Evolutionary conservation across 176 grass and related monocot species (phyloP).

Genomic region (Elymus sibiricus): DNA sequence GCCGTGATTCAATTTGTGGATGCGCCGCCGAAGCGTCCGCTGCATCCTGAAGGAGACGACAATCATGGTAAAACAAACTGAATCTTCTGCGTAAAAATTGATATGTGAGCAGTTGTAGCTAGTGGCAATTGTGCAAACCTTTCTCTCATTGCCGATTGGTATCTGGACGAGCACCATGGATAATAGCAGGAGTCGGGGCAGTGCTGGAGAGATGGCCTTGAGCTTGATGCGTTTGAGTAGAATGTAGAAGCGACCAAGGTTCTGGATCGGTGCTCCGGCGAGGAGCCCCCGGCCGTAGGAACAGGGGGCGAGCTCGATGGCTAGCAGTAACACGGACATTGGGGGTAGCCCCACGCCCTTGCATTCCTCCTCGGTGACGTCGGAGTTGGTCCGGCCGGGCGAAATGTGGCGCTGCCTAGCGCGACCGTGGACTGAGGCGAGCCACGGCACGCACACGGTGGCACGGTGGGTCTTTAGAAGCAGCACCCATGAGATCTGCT

Average conservation of each 20-base stretch:
- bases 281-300: constrained; percentile 25
- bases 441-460: constrained; percentile 62
- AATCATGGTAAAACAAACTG: not conserved
- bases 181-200: constrained; percentile 40
- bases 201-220: not conserved
- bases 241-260: constrained; percentile 81
- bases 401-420: constrained; percentile 52
- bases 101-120: not conserved
- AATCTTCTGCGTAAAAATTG: not conserved
- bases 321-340: constrained; percentile 57
- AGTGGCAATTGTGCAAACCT: constrained; percentile 38
- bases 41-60: not conserved
- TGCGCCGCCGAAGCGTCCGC: too few species aligned
- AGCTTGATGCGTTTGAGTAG: constrained; percentile 54
- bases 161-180: constrained; percentile 95
- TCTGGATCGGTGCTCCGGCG: constrained; percentile 72
- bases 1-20: too few species aligned
- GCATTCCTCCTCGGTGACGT: constrained; percentile 1
- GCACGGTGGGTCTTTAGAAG: constrained; percentile 86
- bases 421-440: constrained; percentile 54
- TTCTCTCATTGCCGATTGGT: constrained; percentile 92
- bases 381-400: constrained; percentile 56
- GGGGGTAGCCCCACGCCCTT: constrained; percentile 17
- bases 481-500: constrained; percentile 89
- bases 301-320: constrained; percentile 55